phyloP scores from a whole-genome alignment of 371 early-diverging fungal species.

The Syncephalastrum monosporum region DNA sequence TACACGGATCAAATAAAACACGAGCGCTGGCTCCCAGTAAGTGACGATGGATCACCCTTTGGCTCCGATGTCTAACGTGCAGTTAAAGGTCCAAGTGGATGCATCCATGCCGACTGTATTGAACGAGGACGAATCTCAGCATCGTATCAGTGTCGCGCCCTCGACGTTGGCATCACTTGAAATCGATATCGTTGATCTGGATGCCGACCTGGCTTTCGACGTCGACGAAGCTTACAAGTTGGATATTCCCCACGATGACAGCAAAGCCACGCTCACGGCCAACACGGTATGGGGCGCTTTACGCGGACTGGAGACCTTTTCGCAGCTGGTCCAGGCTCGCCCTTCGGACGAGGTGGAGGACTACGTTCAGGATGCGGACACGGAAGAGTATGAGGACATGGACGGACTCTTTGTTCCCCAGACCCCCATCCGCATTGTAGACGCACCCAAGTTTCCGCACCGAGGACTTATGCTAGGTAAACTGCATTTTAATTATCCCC shows the following conservation, averaged over 20 bases:
- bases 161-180: constrained; percentile 19
- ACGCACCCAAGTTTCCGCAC: constrained; percentile 68
- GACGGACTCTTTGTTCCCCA: constrained; percentile 39
- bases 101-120: neutral
- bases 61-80: neutral
- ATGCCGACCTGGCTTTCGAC: constrained; percentile 38
- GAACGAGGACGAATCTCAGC: constrained; percentile 8
- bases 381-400: constrained; percentile 20
- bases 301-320: constrained; percentile 74
- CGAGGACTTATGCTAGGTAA: constrained; percentile 69
- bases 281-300: constrained; percentile 75
- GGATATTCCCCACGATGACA: constrained; percentile 42
- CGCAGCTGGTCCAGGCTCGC: constrained; percentile 59
- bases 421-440: constrained; percentile 65
- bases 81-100: constrained; percentile 25
- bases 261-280: constrained; percentile 50
- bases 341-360: constrained; percentile 13
- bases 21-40: constrained; percentile 45
- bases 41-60: neutral
- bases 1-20: constrained; percentile 28
- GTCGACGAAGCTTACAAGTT: constrained; percentile 71
- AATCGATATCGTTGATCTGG: constrained; percentile 32
- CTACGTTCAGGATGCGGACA: constrained; percentile 15
- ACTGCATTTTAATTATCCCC: neutral
- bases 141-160: neutral